Conservation (phyloP, 306 rosid genomes). For the Fagus sylvatica region DNA sequence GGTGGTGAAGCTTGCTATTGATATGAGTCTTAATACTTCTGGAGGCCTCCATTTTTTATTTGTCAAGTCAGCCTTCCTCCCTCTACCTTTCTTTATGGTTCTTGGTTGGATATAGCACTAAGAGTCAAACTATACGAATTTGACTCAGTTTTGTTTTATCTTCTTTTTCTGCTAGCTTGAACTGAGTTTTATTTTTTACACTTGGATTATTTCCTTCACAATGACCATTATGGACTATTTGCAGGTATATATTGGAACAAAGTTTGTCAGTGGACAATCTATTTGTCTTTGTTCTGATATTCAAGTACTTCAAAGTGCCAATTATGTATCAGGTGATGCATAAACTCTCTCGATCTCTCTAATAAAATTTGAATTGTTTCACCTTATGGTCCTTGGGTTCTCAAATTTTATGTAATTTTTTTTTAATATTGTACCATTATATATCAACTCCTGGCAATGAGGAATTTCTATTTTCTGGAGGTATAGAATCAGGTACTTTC, state of each 20-base stretch:
- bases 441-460: too few relatives aligned
- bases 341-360: constrained; percentile 9
- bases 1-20: neutral
- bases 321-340: constrained; percentile 67
- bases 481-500: too few relatives aligned
- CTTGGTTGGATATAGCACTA: constrained; percentile 8
- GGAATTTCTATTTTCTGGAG: too few relatives aligned
- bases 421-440: neutral
- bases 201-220: neutral
- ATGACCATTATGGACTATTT: constrained; percentile 20
- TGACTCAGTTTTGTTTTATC: neutral
- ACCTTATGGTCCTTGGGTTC: constrained; percentile 15
- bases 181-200: constrained; percentile 1
- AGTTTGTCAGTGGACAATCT: constrained; percentile 95
- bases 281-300: constrained; percentile 85
- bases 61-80: neutral
- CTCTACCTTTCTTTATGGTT: constrained; percentile 8
- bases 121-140: constrained; percentile 17
- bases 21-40: neutral
- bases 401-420: constrained; percentile 11
- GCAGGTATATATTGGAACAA: constrained; percentile 90
- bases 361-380: constrained; percentile 12
- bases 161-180: constrained; percentile 16
- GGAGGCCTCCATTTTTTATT: neutral
- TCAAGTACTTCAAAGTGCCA: constrained; percentile 94